A percentile compares a stretch with the other conserved stretches of the same genome.
These are phyloP conservation scores for Aspergillus felis DNA, from an alignment of 2,329 filamentous ascomycete species.

Conservation along the genomic window DNA sequence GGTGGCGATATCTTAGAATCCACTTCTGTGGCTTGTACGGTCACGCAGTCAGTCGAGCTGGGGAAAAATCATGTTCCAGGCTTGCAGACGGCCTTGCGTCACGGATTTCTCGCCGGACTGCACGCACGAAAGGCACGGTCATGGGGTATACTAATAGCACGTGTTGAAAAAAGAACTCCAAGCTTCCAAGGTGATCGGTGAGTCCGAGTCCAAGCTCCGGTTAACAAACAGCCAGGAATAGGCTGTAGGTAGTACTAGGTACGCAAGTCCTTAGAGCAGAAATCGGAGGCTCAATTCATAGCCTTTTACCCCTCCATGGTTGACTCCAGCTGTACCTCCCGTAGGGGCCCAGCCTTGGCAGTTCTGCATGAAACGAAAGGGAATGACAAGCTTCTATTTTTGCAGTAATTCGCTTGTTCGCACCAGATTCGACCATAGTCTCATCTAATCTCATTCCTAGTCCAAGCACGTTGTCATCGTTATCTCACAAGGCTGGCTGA, in stretches of 20 bases:
- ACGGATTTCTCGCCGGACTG: not conserved
- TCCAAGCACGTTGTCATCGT: not conserved
- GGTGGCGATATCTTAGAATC: not conserved
- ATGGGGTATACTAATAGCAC: not conserved
- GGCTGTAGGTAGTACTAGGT: not conserved
- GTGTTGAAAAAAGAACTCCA: not conserved
- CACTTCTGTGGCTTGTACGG: not conserved
- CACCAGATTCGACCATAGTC: not conserved
- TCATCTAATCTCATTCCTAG: not conserved
- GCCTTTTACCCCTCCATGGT: too few relatives aligned
- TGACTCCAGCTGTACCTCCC: too few relatives aligned
- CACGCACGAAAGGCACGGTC: not conserved
- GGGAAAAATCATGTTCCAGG: not conserved
- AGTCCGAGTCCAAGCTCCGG: not conserved
- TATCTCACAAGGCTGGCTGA: not conserved
- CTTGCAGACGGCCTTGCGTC: not conserved
- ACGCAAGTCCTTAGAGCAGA: not conserved
- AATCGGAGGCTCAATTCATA: not conserved
- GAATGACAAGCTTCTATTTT: not conserved
- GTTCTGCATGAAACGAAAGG: not conserved
- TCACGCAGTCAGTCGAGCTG: not conserved
- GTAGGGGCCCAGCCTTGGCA: too few relatives aligned
- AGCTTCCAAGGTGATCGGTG: not conserved
- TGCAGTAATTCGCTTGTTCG: not conserved
- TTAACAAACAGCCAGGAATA: not conserved